Conservation (phyloP, 2,329 filamentous ascomycete species). For the Venturia asperata region DNA sequence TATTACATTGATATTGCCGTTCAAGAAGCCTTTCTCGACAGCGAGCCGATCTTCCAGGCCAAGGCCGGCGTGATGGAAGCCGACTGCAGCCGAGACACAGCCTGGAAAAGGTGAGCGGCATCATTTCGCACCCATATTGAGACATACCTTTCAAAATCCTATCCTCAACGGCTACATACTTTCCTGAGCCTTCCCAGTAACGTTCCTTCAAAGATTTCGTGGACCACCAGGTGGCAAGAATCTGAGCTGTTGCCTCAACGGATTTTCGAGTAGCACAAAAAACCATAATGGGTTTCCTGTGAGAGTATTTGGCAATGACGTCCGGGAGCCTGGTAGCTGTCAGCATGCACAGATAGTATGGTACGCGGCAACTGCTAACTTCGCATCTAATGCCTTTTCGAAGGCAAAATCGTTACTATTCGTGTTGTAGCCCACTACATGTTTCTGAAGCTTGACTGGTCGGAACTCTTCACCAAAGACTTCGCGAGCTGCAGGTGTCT, state of each 20-base stretch:
- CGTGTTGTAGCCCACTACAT: conserved; percentile 64
- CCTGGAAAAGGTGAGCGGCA: conserved; percentile 27
- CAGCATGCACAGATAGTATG: background rate
- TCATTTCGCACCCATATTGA: background rate
- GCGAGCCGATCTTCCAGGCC: conserved; percentile 54
- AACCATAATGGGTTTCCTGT: conserved; percentile 70
- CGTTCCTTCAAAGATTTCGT: conserved; percentile 44
- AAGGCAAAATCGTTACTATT: conserved; percentile 66
- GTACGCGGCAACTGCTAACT: conserved; percentile 33
- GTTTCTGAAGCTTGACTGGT: conserved; percentile 67
- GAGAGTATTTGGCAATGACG: conserved; percentile 59
- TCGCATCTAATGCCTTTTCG: conserved; percentile 60
- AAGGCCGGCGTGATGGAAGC: conserved; percentile 77
- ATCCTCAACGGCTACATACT: conserved; percentile 42
- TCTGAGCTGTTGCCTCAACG: conserved; percentile 58
- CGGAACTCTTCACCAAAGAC: conserved; percentile 73
- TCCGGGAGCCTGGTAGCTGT: conserved; percentile 50
- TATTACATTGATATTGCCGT: conserved; percentile 68
- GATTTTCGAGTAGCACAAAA: conserved; percentile 75
- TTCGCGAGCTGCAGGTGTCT: conserved; percentile 59
- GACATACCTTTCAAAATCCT: conserved; percentile 15
- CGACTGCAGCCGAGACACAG: conserved; percentile 54
- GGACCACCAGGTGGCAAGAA: conserved; percentile 60
- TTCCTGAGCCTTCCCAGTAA: conserved; percentile 56
- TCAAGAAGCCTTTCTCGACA: conserved; percentile 61